Conservation (phyloP, 495 filamentous ascomycete species). For the Annulohypoxylon maeteangense region DNA sequence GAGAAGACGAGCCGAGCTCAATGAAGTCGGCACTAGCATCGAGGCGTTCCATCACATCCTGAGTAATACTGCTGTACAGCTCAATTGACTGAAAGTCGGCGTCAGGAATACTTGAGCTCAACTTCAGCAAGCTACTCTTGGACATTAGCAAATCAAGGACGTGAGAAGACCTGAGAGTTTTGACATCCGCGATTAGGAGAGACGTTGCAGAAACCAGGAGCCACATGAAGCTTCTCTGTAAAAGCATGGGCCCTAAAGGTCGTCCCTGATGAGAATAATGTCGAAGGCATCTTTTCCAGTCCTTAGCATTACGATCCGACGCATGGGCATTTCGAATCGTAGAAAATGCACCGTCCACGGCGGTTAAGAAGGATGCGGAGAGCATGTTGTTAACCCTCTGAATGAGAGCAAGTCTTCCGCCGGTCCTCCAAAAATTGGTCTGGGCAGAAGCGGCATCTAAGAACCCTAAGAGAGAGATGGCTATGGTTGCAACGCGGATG, state of each 20-base stretch:
- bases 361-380: constrained; percentile 82
- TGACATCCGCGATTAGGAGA: constrained; percentile 69
- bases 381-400: constrained; percentile 74
- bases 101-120: constrained; percentile 53
- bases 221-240: constrained; percentile 86
- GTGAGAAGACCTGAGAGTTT: constrained; percentile 67
- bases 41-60: constrained; percentile 83
- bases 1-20: constrained; percentile 82
- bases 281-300: constrained; percentile 86
- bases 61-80: constrained; percentile 75
- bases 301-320: constrained; percentile 62
- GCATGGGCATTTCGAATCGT: constrained; percentile 74
- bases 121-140: constrained; percentile 51
- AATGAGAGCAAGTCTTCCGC: constrained; percentile 76
- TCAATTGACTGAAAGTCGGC: constrained; percentile 70
- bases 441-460: constrained; percentile 80
- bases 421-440: constrained; percentile 78
- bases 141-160: constrained; percentile 82
- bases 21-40: constrained; percentile 91
- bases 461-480: constrained; percentile 87
- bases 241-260: constrained; percentile 89
- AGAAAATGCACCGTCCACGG: constrained; percentile 87
- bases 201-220: constrained; percentile 83
- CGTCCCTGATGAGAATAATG: constrained; percentile 81
- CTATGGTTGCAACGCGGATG: constrained; percentile 74